These are phyloP conservation scores for Ustilago nuda DNA, from an alignment of 1,284 basidiomycete species.

Conservation along the genomic window DNA sequence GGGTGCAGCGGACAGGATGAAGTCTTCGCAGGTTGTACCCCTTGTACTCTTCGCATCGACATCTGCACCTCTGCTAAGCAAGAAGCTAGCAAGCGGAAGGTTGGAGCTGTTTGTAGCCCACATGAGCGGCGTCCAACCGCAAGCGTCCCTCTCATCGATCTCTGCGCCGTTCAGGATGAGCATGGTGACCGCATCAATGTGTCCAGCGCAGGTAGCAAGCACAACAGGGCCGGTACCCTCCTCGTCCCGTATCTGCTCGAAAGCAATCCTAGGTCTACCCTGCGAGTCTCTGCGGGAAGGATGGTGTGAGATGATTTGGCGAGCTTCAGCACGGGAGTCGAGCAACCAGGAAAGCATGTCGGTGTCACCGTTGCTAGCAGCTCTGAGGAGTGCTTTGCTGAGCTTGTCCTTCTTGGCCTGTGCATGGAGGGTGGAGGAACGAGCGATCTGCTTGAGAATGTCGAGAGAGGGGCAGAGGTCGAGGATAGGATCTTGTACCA, in stretches of 20 bases:
- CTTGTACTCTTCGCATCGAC: slow-evolving; percentile 55
- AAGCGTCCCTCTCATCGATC: slow-evolving; percentile 58
- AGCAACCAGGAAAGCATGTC: slow-evolving; percentile 62
- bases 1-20: slow-evolving; percentile 57
- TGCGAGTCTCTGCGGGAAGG: slow-evolving; percentile 14
- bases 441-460: slow-evolving; percentile 41
- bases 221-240: slow-evolving; percentile 58
- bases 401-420: slow-evolving; percentile 36
- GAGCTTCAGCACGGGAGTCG: slow-evolving; percentile 34
- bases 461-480: slow-evolving; percentile 56
- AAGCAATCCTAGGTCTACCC: slow-evolving; percentile 18
- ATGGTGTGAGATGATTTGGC: slow-evolving; percentile 24
- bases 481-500: slow-evolving; percentile 47
- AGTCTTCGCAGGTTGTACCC: slow-evolving; percentile 62
- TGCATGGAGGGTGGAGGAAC: slow-evolving; percentile 13
- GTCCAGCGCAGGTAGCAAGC: slow-evolving; percentile 58
- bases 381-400: slow-evolving; percentile 43
- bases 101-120: slow-evolving; percentile 89
- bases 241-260: slow-evolving; percentile 50
- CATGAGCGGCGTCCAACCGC: slow-evolving; percentile 94
- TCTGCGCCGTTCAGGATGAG: slow-evolving; percentile 56
- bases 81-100: slow-evolving; percentile 87
- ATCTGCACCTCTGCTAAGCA: slow-evolving; percentile 83
- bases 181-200: slow-evolving; percentile 60
- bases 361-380: slow-evolving; percentile 56